Evolutionary conservation across 257 asterid genomes (phyloP).

Genomic region (Leptodermis oblonga): DNA sequence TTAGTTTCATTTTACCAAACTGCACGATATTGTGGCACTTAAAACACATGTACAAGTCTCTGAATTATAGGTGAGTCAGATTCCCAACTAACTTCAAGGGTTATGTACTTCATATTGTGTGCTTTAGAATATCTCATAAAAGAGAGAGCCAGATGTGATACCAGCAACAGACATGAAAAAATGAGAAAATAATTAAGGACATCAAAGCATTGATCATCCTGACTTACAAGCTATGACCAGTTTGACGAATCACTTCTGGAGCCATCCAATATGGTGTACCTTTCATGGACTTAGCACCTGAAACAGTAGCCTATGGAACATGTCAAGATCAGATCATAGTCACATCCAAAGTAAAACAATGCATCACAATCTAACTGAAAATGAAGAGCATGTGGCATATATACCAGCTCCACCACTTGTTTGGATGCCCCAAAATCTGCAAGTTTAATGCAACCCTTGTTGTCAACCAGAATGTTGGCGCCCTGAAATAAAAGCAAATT

Average conservation of each 20-base stretch:
- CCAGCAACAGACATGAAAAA: neutral
- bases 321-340: conserved; percentile 9
- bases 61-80: neutral
- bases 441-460: conserved; percentile 36
- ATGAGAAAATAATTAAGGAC: neutral
- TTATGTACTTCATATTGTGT: neutral
- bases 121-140: neutral
- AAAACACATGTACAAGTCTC: neutral
- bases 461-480: conserved; percentile 39
- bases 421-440: conserved; percentile 43
- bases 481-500: conserved; percentile 21
- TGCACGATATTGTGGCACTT: neutral
- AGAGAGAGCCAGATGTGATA: neutral
- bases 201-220: neutral
- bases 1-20: neutral
- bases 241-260: conserved; percentile 37
- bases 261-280: conserved; percentile 46
- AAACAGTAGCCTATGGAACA: conserved; percentile 24
- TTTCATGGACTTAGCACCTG: conserved; percentile 38
- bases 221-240: conserved; percentile 38
- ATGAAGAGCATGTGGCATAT: neutral
- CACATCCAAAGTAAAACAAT: neutral
- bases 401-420: conserved; percentile 34
- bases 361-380: neutral
- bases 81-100: neutral